Evolutionary conservation across 2,329 filamentous ascomycete species (phyloP), one percentile per base, ranked within the genome.

Genomic region (Alternaria dauci): DNA sequence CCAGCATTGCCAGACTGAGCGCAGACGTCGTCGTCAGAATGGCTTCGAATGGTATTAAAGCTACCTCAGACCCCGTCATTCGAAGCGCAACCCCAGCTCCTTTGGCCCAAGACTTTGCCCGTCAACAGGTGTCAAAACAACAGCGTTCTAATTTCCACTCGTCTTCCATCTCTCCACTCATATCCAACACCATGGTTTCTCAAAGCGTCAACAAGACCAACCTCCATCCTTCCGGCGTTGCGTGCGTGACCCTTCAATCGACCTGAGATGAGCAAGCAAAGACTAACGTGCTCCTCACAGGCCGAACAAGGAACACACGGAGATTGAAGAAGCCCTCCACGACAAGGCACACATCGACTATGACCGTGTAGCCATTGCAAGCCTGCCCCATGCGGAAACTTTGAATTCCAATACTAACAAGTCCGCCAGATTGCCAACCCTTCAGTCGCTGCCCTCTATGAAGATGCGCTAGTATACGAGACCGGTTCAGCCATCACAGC

Each of bases 341-440:
- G 93, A 97, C 82, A 93, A 91, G 78, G 95, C 95, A 71, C 94
- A 99, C 87, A 99, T 99, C 78, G 95, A 99, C 87, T 99, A 98
- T 81, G 92, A 98, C 83, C 91, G 93, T 78, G 95, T 99, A 76
- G 92, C 95, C 67, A 99, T 99, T 86, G 94, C 96, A 87, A 81
- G 92, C 34, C 16, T 30, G 25, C 44, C 28, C 43, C 23, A 28
- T 32, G 36, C 12, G n/a, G 18, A 8, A 12, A 36, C n/a, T 14
- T 14, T 16, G 7, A 39, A 43, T 11, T 32, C 39, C 43, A 57
- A 61, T 38, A 36, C 66, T 71, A 53, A 71, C 68, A 46, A 62
- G 44, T 32, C 34, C 42, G 16, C 20, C 72, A 89, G 87, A 85
- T 89, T 73, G 92, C 93, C 83, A 98, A 99, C 83, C 94, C 94